Base-by-base conservation (phyloP, 257 asterid genomes). In the Solanum pennellii region DNA sequence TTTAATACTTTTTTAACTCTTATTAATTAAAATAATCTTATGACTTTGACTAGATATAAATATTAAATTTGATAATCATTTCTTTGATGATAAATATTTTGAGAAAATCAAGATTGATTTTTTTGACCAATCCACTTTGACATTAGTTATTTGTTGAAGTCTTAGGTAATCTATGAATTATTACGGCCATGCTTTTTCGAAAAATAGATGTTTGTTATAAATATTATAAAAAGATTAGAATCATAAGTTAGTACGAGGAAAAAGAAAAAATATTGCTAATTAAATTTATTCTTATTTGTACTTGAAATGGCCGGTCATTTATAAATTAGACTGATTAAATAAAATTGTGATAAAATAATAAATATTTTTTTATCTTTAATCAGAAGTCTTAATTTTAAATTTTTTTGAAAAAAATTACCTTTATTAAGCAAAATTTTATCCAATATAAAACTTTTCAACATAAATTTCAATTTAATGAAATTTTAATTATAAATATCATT, bases 341-440 rank as follows among this genome's bases (percentile, higher is more conserved):
- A 9, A 9, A 0, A 3, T 42, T 42, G 4, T 2, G 1, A 2
- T 16, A 1, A 4, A 52, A 9, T 52, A 10, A 0, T 16, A 52
- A 18, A 3, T 52, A 52, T 3, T 52, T 9, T 1, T 52, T 52
- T 23, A 52, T 16, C 8, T 1, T 52, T 16, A 52, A 52, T 3
- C 2, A 6, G 4, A 52, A 1, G 0, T 52, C 1, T 52, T 1
- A 1, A 8, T 4, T 52, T 52, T 0, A 9, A 16, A 0, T 6
- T 52, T 52, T 1, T 9, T 1, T 18, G 1, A 3, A 33, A 33
- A 33, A 33, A 4, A 33, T 33, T 33, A 33, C 0, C 6, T 49
- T 15, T 49, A 9, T 49, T 15, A 49, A 0, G 9, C 9, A 49
- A 52, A 21, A 4, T 2, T 52, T 52, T 52, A 18, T 21, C 4